Evolutionary conservation across 352 stramenopile species (phyloP), one percentile per base, ranked within the genome.

Genomic region (Phytopythium montanum): DNA sequence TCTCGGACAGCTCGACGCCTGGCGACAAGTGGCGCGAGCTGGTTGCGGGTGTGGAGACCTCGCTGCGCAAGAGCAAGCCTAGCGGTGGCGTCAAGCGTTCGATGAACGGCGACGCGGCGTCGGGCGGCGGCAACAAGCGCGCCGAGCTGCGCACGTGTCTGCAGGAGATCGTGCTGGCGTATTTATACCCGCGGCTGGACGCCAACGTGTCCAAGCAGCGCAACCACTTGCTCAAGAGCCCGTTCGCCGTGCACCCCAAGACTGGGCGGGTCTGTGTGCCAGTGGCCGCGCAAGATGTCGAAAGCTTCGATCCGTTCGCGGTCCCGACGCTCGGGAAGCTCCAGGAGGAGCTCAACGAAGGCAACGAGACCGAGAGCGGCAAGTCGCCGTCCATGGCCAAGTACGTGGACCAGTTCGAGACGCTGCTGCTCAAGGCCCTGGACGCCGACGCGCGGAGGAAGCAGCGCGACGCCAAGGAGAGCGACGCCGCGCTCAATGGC

Each of bases 211-310:
- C 97, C 61, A 99, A 99, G 72, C 94, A 98, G 70, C 88, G 96
- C 58, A 99, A 99, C 88, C 98, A 99, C 86, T 98, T 99, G 81
- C 84, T 99, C 39, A 99, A 99, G 76, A 97, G 81, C 75, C 98
- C 98, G 29, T 99, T 99, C 66, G 98, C 94, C 28, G 94, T 99
- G 25, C 97, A 99, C 72, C 97, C 97, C 7, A 99, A 99, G 83
- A 98, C 95, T 0, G 95, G 97, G 21, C 81, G 97, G 25, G 97
- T 99, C 14, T 99, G 97, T 75, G 97, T 99, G 21, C 97, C 98
- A 0, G 97, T 99, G 52, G 60, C 82, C 88, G 68, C 82, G 63
- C 39, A 66, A 26, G 70, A 80, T 6, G 85, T 98, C 36, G 85
- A 98, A 25, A 66, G 64, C 2, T 97, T 97, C 48, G 76, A 97